Evolutionary conservation across 192 early-diverging fungal species (phyloP).

Genomic region (Umbelopsis isabellina): DNA sequence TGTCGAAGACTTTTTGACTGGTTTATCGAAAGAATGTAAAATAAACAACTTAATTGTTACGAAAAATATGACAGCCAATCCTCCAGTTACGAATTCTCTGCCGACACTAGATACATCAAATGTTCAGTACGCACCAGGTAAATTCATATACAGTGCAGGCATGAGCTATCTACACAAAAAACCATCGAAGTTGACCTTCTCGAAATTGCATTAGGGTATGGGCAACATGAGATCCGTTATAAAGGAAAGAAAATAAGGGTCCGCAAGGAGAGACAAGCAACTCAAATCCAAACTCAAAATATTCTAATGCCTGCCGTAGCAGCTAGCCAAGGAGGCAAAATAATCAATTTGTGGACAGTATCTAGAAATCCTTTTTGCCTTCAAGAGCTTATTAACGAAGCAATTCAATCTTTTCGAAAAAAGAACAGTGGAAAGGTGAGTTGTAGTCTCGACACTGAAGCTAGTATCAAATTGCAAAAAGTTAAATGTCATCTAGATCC

Average conservation of each 20-base stretch:
- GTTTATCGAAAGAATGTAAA: not conserved
- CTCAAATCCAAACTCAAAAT: not conserved
- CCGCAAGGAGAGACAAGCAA: not conserved
- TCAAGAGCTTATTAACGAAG: not conserved
- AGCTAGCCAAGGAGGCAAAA: not conserved
- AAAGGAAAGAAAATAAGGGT: constrained; percentile 6
- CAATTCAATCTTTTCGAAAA: not conserved
- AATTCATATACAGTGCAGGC: not conserved
- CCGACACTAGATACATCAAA: not conserved
- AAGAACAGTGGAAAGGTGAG: constrained; percentile 3
- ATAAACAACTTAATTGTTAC: constrained; percentile 1
- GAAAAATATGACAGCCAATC: not conserved
- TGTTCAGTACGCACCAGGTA: constrained; percentile 4
- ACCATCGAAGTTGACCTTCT: too few species aligned
- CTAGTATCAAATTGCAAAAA: not conserved
- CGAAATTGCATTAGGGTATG: not conserved
- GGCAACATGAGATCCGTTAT: not conserved
- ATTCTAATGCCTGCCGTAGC: not conserved
- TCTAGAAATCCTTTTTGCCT: constrained; percentile 8
- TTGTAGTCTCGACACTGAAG: too few species aligned
- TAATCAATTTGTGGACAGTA: not conserved
- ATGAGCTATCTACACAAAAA: not conserved
- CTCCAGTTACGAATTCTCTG: not conserved
- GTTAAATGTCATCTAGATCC: not conserved
- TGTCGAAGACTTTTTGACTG: constrained; percentile 5